Evolutionary conservation across 805 yeast species (phyloP), one percentile per base, ranked within the genome.

Genomic region (Candida silvicultrix): DNA sequence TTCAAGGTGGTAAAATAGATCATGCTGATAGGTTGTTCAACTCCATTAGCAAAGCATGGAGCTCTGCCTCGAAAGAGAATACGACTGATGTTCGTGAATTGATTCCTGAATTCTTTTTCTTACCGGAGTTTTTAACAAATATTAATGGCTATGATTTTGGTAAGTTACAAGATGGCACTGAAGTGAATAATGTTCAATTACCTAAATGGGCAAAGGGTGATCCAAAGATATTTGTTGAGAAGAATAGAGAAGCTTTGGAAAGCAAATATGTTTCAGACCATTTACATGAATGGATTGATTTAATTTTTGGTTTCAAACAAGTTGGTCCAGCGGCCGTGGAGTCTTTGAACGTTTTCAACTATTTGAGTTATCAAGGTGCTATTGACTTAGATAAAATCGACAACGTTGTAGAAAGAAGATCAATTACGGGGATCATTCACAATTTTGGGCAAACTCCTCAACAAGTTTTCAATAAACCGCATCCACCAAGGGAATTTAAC

Each of bases 381-480:
- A 81, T 86, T 18, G 80, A 89, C 59, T 66, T 89, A 45, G 95
- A 87, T 49, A 73, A 72, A 20, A 83, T 89, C 46, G 72, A 77
- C 49, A 90, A 88, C 58, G 88, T 81, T 34, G 72, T 75, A 49
- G 95, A 89, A 62, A 74, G 82, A 51, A 70, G 80, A 35, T 92
- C 95, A 1, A 73, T 85, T 3, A 84, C 88, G 20, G 90, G 95
- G 2, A 85, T 85, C 54, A 89, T 89, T 43, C 94, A 89, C 59
- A 89, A 89, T 63, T 89, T 89, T 70, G 97, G 97, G 0, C 97
- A 89, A 59, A 89, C 95, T 0, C 97, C 97, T 1, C 58, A 75
- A 42, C 86, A 84, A 54, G 66, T 89, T 11, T 87, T 89, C 54
- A 68, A 66, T 16, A 75, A 74, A 43, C 83, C 89, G 0, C 96